Percentiles rank a stretch among this genome's conserved stretches.
Evolutionary conservation across 495 filamentous ascomycete genomes (phyloP).

Genomic region (Staphylotrichum tortipilum): DNA sequence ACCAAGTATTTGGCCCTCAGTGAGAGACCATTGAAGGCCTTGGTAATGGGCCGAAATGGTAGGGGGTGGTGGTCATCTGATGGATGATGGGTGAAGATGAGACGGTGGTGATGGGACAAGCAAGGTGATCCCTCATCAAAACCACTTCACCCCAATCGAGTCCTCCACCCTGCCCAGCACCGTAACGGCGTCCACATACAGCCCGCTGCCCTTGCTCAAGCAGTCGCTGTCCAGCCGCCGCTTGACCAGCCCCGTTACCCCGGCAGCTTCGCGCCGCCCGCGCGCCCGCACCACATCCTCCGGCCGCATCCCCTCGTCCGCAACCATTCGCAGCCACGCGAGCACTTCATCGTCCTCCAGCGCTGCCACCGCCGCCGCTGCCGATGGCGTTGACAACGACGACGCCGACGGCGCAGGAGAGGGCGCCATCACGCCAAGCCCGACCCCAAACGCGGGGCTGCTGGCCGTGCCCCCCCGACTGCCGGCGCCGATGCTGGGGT

Average conservation of each 20-base stretch:
- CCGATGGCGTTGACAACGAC: too few species aligned
- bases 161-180: constrained; percentile 39
- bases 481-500: neutral
- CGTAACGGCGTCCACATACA: constrained; percentile 38
- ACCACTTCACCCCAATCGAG: constrained; percentile 27
- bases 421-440: too few species aligned
- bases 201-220: constrained; percentile 27
- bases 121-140: constrained; percentile 25
- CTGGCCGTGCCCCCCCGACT: neutral
- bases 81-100: too few species aligned
- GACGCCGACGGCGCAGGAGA: too few species aligned
- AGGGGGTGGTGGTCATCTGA: too few species aligned
- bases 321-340: constrained; percentile 56
- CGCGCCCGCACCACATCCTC: constrained; percentile 24
- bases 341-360: constrained; percentile 36
- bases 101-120: too few species aligned
- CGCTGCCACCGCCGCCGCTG: constrained; percentile 24
- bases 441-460: constrained; percentile 16
- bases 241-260: constrained; percentile 33
- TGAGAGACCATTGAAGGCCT: too few species aligned
- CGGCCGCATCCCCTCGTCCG: constrained; percentile 38
- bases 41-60: too few species aligned
- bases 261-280: constrained; percentile 26
- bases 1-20: neutral
- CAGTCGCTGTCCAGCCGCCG: constrained; percentile 34